These are phyloP conservation scores for Aureobasidium sp. DNA, from an alignment of 2,329 filamentous ascomycete species.

Conservation along the genomic window DNA sequence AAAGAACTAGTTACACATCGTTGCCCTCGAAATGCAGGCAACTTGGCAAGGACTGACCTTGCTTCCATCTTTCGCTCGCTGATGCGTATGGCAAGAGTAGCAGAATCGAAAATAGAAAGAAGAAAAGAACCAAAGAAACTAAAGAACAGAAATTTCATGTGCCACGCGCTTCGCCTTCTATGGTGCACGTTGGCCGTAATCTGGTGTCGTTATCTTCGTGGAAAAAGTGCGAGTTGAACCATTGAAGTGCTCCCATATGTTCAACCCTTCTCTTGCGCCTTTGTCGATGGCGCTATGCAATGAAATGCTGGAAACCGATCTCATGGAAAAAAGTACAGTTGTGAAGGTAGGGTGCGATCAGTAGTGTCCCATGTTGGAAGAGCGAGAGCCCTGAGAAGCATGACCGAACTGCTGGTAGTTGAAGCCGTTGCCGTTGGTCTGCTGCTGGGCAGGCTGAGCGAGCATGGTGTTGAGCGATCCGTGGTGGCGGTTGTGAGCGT, in stretches of 20 bases:
- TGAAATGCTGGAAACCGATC: not conserved
- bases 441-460: conserved; percentile 2
- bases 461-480: conserved; percentile 10
- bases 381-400: not conserved
- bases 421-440: conserved; percentile 5
- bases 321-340: not conserved
- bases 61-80: not conserved
- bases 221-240: not conserved
- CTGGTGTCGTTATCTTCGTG: conserved; percentile 10
- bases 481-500: not conserved
- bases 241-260: not conserved
- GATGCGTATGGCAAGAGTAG: not conserved
- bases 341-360: not conserved
- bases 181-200: not conserved
- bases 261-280: not conserved
- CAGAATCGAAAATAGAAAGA: not conserved
- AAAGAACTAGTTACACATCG: conserved; percentile 7
- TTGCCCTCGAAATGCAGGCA: not conserved
- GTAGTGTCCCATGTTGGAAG: conserved; percentile 8
- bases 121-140: not conserved
- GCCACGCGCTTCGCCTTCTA: not conserved
- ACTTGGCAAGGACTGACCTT: not conserved
- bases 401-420: conserved; percentile 2
- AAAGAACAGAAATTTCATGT: conserved; percentile 1
- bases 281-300: not conserved